phyloP scores from a whole-genome alignment of 129 eudicot species.

The Logfia minima region DNA sequence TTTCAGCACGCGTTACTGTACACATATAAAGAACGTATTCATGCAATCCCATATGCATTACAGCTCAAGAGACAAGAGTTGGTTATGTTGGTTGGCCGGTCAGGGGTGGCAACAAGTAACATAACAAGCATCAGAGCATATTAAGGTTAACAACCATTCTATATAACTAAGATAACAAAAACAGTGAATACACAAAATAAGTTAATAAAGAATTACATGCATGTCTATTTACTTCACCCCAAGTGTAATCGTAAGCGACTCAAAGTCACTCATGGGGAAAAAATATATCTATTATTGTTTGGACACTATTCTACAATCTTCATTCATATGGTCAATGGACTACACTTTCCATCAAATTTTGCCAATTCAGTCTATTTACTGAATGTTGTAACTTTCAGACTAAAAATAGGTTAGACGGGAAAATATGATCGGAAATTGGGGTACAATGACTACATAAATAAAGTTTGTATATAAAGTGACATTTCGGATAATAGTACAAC shows the following conservation, averaged over 20 bases:
- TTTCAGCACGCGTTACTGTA: too few relatives aligned
- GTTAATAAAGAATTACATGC: not conserved
- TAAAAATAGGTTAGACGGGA: not conserved
- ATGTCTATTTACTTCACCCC: not conserved
- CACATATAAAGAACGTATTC: too few relatives aligned
- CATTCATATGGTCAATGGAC: not conserved
- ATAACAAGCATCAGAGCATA: not conserved
- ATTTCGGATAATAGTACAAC: not conserved
- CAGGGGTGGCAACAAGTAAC: not conserved
- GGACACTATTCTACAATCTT: not conserved
- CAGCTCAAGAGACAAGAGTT: too few relatives aligned
- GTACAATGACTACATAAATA: slow-evolving; percentile 3
- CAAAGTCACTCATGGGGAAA: not conserved
- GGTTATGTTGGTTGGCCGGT: too few relatives aligned
- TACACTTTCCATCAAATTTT: not conserved
- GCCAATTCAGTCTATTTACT: not conserved
- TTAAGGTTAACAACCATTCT: not conserved
- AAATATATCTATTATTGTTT: not conserved
- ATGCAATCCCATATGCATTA: too few relatives aligned
- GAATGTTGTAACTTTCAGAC: not conserved
- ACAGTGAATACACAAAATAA: not conserved
- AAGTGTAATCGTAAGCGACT: not conserved
- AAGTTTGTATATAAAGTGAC: slow-evolving; percentile 2
- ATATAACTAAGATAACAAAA: not conserved
- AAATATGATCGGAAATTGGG: not conserved